phyloP scores from a whole-genome alignment of 345 rosid genomes.

The Linum usitatissimum region DNA sequence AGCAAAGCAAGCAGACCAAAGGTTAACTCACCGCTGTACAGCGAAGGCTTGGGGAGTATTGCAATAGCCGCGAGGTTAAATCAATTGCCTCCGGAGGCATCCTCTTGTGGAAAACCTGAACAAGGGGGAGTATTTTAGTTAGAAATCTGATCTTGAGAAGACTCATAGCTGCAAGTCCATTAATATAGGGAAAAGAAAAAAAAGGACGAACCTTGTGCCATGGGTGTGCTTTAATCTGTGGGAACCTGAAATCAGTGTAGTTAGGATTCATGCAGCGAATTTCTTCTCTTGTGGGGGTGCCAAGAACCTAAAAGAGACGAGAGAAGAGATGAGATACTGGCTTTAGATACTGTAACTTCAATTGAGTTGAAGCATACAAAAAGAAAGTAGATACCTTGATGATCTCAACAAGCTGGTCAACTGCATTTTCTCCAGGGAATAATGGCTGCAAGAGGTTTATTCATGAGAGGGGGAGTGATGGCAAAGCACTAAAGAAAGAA shows the following conservation, averaged over 20 bases:
- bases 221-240: conserved; percentile 29
- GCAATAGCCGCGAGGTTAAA: conserved; percentile 24
- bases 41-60: conserved; percentile 27
- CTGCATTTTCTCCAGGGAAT: conserved; percentile 30
- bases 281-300: conserved; percentile 30
- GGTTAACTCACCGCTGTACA: conserved; percentile 22
- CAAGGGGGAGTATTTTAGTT: not conserved
- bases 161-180: not conserved
- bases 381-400: conserved; percentile 18
- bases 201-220: conserved; percentile 24
- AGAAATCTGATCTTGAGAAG: not conserved
- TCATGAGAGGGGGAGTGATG: not conserved
- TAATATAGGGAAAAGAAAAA: not conserved
- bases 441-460: conserved; percentile 16
- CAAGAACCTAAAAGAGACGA: conserved; percentile 20
- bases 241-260: conserved; percentile 28
- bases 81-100: conserved; percentile 33
- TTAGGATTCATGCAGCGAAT: conserved; percentile 32
- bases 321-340: not conserved
- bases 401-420: conserved; percentile 29
- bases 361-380: not conserved
- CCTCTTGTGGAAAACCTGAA: conserved; percentile 26
- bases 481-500: not conserved
- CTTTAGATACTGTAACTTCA: not conserved
- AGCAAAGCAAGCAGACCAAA: not conserved